Conservation (phyloP, 768 basidiomycete genomes). For the Hericium coralloides region DNA sequence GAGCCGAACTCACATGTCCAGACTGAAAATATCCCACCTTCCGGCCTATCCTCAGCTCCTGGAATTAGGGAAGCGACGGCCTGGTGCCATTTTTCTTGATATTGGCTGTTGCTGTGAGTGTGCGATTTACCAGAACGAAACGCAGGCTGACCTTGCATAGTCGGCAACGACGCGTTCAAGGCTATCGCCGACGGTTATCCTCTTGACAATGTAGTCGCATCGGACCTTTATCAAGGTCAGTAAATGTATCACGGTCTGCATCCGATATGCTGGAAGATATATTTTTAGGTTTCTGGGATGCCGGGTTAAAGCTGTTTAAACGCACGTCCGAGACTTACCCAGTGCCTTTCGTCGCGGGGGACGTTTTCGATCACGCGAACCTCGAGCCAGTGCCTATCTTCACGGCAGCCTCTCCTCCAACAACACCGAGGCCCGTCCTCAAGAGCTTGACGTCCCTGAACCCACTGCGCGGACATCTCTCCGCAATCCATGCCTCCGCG, state of each 20-base stretch:
- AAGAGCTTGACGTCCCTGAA: constrained; percentile 22
- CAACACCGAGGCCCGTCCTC: constrained; percentile 15
- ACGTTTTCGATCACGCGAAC: constrained; percentile 39
- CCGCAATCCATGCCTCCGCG: constrained; percentile 40
- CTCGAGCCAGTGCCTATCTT: constrained; percentile 24
- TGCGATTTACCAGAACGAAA: neutral
- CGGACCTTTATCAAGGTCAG: constrained; percentile 31
- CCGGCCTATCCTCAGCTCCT: constrained; percentile 22
- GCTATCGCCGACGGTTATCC: constrained; percentile 35
- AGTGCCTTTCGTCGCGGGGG: constrained; percentile 45
- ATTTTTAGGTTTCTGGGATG: constrained; percentile 45
- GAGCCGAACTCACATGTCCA: neutral
- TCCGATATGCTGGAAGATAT: neutral
- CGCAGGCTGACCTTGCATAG: constrained; percentile 12
- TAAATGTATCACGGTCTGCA: neutral
- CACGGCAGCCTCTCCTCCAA: constrained; percentile 16
- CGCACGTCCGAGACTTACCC: constrained; percentile 44
- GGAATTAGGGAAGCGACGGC: constrained; percentile 26
- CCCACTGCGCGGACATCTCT: constrained; percentile 35
- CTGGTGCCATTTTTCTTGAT: constrained; percentile 21
- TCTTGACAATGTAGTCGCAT: constrained; percentile 26
- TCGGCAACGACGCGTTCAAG: constrained; percentile 35
- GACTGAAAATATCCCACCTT: constrained; percentile 17
- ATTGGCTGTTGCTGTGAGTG: constrained; percentile 37
- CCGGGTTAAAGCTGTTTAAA: constrained; percentile 38